Evolutionary conservation across 2,329 filamentous ascomycete genomes (phyloP).

Genomic region (Cordyceps javanica): DNA sequence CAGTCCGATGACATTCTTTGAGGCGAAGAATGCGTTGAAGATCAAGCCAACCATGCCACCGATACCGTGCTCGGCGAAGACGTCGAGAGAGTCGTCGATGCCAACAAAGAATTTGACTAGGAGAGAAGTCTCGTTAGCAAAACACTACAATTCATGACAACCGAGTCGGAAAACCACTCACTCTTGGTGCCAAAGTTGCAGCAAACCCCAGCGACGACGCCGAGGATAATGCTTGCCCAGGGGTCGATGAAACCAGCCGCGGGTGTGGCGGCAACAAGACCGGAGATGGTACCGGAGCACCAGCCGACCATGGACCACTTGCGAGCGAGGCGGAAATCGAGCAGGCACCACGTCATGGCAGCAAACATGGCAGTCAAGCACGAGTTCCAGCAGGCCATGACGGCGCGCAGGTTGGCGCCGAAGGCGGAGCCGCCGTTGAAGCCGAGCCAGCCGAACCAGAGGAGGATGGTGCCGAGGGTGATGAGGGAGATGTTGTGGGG

Average conservation of each 20-base stretch:
- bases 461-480: constrained; percentile 86
- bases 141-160: background rate
- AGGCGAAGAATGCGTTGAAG: constrained; percentile 68
- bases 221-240: constrained; percentile 62
- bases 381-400: constrained; percentile 97
- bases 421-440: constrained; percentile 98
- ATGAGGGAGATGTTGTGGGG: constrained; percentile 98
- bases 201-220: constrained; percentile 57
- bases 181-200: constrained; percentile 64
- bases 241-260: constrained; percentile 63
- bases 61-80: constrained; percentile 65
- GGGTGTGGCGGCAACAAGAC: constrained; percentile 63
- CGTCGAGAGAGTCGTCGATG: constrained; percentile 67
- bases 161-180: constrained; percentile 23
- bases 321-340: constrained; percentile 88
- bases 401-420: constrained; percentile 86
- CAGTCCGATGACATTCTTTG: constrained; percentile 64
- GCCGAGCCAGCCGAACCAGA: constrained; percentile 98
- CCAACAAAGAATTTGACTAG: constrained; percentile 54
- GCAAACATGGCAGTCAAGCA: constrained; percentile 90
- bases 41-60: constrained; percentile 63
- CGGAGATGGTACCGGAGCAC: constrained; percentile 66
- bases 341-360: constrained; percentile 86
- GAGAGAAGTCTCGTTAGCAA: constrained; percentile 13
- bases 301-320: constrained; percentile 84